These are phyloP conservation scores for Schizochytrium sp. DNA, from an alignment of 108 stramenopile species.

Conservation along the genomic window DNA sequence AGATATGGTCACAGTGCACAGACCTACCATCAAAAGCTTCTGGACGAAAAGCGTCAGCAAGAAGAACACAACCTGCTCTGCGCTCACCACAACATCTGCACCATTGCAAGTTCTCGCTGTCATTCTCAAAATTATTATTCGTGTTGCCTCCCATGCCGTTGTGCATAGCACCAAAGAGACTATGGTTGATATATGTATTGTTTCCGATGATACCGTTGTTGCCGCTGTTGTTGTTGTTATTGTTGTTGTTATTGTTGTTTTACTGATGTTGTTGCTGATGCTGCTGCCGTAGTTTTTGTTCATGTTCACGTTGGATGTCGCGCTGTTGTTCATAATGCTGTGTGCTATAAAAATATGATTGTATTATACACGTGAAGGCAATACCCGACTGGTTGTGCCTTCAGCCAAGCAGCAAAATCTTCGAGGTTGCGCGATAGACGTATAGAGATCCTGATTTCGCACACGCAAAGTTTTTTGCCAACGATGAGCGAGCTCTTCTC, in stretches of 20 bases:
- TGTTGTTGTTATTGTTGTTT: too few relatives aligned
- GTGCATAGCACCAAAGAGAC: neutral
- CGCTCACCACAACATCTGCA: slow-evolving; percentile 58
- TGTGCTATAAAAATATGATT: neutral
- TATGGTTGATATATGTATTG: neutral
- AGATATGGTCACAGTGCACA: slow-evolving; percentile 1
- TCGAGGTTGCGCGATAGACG: too few relatives aligned
- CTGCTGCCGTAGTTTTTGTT: neutral
- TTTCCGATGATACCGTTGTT: too few relatives aligned
- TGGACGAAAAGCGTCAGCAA: slow-evolving; percentile 51
- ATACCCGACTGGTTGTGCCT: too few relatives aligned
- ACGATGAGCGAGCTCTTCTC: too few relatives aligned
- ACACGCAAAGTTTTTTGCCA: too few relatives aligned
- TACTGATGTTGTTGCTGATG: too few relatives aligned
- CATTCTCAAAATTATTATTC: neutral
- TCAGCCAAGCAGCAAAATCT: too few relatives aligned
- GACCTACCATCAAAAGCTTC: neutral
- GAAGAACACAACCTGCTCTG: neutral
- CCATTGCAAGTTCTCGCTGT: slow-evolving; percentile 1
- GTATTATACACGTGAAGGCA: too few relatives aligned
- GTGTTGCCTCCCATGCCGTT: neutral
- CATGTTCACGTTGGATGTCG: neutral
- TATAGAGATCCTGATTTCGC: too few relatives aligned
- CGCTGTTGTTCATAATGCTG: neutral
- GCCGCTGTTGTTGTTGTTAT: too few relatives aligned